phyloP scores from a whole-genome alignment of 208 protist genomes.

The Leishmania tarentolae region DNA sequence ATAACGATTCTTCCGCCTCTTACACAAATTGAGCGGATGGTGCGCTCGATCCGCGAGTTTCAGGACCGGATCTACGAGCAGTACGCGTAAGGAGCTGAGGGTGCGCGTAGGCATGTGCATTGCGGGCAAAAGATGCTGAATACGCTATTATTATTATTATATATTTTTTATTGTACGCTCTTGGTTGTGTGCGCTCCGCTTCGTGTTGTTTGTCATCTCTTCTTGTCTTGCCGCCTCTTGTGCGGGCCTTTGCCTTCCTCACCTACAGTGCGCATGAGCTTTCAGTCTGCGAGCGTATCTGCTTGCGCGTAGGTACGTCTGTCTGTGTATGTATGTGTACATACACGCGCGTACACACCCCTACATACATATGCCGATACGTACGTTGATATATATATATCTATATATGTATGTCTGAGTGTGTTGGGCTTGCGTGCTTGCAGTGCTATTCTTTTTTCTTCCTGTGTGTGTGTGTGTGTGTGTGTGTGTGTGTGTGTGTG shows the following conservation, averaged over 20 bases:
- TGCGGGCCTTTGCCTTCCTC: neutral
- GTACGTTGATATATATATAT: too few species aligned
- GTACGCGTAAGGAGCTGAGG: constrained; percentile 29
- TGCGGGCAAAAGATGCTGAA: too few species aligned
- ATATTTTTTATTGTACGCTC: too few species aligned
- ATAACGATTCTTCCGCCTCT: constrained; percentile 99
- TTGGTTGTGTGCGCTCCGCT: neutral
- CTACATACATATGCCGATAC: too few species aligned
- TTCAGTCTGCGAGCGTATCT: neutral
- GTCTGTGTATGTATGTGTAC: neutral
- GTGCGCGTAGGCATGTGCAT: neutral
- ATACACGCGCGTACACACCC: too few species aligned
- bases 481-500: neutral
- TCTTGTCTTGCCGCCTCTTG: neutral
- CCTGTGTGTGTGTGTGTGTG: too few species aligned
- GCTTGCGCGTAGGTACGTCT: neutral
- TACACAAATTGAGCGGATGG: constrained; percentile 93
- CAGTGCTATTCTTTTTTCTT: too few species aligned
- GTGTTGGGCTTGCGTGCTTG: too few species aligned
- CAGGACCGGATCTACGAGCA: constrained; percentile 68
- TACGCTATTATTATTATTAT: too few species aligned
- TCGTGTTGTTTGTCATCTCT: neutral
- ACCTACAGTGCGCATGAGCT: neutral
- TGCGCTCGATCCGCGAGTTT: constrained; percentile 60
- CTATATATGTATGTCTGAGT: too few species aligned